These are phyloP conservation scores for Botryosphaeria dothidea DNA, from an alignment of 2,329 filamentous ascomycete species.

Conservation along the genomic window DNA sequence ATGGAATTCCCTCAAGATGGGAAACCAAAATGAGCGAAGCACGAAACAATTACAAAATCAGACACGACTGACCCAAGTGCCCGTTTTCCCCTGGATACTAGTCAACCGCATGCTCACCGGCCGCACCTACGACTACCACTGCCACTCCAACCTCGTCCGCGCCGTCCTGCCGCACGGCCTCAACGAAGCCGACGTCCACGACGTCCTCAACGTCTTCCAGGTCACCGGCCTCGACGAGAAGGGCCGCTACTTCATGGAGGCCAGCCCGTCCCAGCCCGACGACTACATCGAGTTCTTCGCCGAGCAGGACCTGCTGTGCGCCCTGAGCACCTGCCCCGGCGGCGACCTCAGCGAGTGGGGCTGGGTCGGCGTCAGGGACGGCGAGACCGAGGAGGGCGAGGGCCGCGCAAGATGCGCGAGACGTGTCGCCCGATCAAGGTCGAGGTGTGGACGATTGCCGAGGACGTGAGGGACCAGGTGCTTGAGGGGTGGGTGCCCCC, in stretches of 20 bases:
- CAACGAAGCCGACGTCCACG: conserved; percentile 74
- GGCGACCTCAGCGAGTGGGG: conserved; percentile 83
- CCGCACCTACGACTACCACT: conserved; percentile 77
- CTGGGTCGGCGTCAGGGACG: conserved; percentile 58
- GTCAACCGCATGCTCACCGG: conserved; percentile 73
- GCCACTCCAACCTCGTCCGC: conserved; percentile 77
- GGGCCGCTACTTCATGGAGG: conserved; percentile 73
- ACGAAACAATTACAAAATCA: too few species aligned
- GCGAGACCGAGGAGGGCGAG: conserved; percentile 60
- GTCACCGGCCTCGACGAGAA: conserved; percentile 74
- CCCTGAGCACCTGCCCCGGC: conserved; percentile 71
- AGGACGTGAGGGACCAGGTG: conserved; percentile 40
- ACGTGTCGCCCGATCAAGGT: conserved; percentile 75
- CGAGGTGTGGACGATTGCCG: conserved; percentile 66
- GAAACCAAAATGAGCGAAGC: too few species aligned
- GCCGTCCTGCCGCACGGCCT: conserved; percentile 70
- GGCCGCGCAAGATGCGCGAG: conserved; percentile 67
- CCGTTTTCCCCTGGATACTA: conserved; percentile 18
- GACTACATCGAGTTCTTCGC: conserved; percentile 74
- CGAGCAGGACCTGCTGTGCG: conserved; percentile 72
- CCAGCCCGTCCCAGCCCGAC: conserved; percentile 31
- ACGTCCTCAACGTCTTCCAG: conserved; percentile 85
- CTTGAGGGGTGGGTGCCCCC: conserved; percentile 62
- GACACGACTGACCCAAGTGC: too few species aligned
- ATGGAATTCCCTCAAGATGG: too few species aligned